These are phyloP conservation scores for Boletus rex-veris DNA, from an alignment of 768 basidiomycete genomes.

Conservation along the genomic window DNA sequence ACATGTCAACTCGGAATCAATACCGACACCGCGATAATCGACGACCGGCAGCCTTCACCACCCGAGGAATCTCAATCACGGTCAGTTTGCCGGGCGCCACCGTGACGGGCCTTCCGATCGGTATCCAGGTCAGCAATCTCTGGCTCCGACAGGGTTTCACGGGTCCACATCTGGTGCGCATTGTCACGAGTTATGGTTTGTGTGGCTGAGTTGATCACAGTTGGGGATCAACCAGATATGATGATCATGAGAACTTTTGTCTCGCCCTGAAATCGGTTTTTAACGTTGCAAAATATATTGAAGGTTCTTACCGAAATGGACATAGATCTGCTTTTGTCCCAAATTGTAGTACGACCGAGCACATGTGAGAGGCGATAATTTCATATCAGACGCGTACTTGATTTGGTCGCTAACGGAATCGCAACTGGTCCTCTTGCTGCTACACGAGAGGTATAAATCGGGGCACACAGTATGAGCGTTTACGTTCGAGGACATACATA, in stretches of 20 bases:
- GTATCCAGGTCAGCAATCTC: slow-evolving; percentile 18
- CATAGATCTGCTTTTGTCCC: slow-evolving; percentile 25
- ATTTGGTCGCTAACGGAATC: slow-evolving; percentile 32
- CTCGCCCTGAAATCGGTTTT: slow-evolving; percentile 18
- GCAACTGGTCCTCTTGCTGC: slow-evolving; percentile 23
- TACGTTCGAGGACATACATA: slow-evolving; percentile 21
- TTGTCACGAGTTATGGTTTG: slow-evolving; percentile 10
- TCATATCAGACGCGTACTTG: slow-evolving; percentile 33
- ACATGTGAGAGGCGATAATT: slow-evolving; percentile 32
- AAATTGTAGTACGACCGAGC: slow-evolving; percentile 28
- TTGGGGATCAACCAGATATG: slow-evolving; percentile 15
- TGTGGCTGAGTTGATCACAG: slow-evolving; percentile 15
- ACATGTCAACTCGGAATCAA: slow-evolving; percentile 22
- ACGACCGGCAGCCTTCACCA: slow-evolving; percentile 12
- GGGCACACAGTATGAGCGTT: slow-evolving; percentile 17
- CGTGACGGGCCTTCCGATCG: slow-evolving; percentile 20
- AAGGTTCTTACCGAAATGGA: slow-evolving; percentile 22
- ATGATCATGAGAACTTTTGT: neutral
- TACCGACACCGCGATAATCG: slow-evolving; percentile 21
- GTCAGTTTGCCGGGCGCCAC: slow-evolving; percentile 23
- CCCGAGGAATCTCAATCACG: slow-evolving; percentile 14
- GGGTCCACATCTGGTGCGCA: slow-evolving; percentile 10
- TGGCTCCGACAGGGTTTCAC: slow-evolving; percentile 14
- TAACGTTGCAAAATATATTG: slow-evolving; percentile 16
- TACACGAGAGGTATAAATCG: slow-evolving; percentile 34